These are phyloP conservation scores for Actinomucor elegans DNA, from an alignment of 371 early-diverging fungal species.

Conservation along the genomic window DNA sequence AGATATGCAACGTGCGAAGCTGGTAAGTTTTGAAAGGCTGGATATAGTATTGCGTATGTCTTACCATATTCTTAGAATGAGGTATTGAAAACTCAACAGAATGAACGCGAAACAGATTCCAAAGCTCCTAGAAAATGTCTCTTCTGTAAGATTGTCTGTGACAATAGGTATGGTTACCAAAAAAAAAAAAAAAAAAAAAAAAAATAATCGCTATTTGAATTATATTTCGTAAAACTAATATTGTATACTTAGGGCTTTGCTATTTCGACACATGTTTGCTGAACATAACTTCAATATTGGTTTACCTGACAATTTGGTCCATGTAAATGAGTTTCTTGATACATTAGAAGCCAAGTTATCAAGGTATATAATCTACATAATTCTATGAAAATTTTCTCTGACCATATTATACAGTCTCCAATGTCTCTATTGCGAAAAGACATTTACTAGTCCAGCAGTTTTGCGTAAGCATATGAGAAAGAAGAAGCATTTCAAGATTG, in stretches of 20 bases:
- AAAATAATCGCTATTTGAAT: background rate
- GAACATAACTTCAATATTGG: conserved; percentile 96
- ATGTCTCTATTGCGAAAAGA: conserved; percentile 95
- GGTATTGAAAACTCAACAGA: conserved; percentile 75
- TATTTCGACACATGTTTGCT: conserved; percentile 89
- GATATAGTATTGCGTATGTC: background rate
- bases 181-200: too few species aligned
- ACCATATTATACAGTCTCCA: conserved; percentile 53
- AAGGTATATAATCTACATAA: conserved; percentile 51
- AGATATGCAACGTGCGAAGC: conserved; percentile 69
- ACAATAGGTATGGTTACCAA: too few species aligned
- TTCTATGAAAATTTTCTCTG: too few species aligned
- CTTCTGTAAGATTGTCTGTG: conserved; percentile 83
- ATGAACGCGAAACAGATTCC: conserved; percentile 74
- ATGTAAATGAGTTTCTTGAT: conserved; percentile 83
- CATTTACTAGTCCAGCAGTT: conserved; percentile 83
- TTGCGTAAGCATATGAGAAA: conserved; percentile 97
- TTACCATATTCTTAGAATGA: conserved; percentile 49
- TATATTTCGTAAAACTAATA: too few species aligned
- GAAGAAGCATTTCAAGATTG: conserved; percentile 97
- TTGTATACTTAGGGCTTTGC: conserved; percentile 35
- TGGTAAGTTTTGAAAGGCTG: conserved; percentile 40
- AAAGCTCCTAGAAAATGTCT: conserved; percentile 80
- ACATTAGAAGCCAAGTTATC: conserved; percentile 77
- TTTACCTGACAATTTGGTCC: conserved; percentile 88